A percentile compares a stretch with the other conserved stretches of the same genome.
Conservation (phyloP, 768 basidiomycete genomes). For the Mycena galopus region DNA sequence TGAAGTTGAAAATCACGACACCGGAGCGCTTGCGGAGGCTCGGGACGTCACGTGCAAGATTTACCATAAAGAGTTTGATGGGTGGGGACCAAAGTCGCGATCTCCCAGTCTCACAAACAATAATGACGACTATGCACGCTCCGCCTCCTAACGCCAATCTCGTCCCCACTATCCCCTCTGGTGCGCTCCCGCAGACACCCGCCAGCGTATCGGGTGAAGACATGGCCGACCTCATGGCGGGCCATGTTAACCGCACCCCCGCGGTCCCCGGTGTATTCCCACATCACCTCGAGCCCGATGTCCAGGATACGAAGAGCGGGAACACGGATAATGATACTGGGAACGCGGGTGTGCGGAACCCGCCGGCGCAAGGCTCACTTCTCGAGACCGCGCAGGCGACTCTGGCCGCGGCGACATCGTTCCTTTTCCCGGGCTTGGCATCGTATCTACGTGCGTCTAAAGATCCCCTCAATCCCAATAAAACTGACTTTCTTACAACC, state of each 20-base stretch:
- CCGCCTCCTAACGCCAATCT: constrained; percentile 1
- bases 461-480: neutral
- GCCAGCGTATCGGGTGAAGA: constrained; percentile 25
- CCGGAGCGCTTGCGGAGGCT: too few species aligned
- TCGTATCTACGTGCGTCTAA: constrained; percentile 17
- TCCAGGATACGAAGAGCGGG: neutral
- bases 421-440: neutral
- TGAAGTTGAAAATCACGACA: too few species aligned
- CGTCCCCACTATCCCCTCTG: constrained; percentile 29
- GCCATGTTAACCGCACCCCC: constrained; percentile 21
- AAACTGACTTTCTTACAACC: neutral
- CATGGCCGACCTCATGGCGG: neutral
- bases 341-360: too few species aligned
- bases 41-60: too few species aligned
- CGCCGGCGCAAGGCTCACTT: neutral
- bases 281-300: neutral
- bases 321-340: too few species aligned
- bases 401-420: neutral
- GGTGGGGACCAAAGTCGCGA: too few species aligned
- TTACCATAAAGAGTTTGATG: too few species aligned
- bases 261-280: neutral
- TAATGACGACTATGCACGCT: neutral
- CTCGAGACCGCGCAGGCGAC: neutral
- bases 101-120: too few species aligned
- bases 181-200: constrained; percentile 25